Percentiles rank a stretch among this genome's conserved stretches.
These are phyloP conservation scores for Paraleonurus japonicus DNA, from an alignment of 257 asterid genomes.

Conservation along the genomic window DNA sequence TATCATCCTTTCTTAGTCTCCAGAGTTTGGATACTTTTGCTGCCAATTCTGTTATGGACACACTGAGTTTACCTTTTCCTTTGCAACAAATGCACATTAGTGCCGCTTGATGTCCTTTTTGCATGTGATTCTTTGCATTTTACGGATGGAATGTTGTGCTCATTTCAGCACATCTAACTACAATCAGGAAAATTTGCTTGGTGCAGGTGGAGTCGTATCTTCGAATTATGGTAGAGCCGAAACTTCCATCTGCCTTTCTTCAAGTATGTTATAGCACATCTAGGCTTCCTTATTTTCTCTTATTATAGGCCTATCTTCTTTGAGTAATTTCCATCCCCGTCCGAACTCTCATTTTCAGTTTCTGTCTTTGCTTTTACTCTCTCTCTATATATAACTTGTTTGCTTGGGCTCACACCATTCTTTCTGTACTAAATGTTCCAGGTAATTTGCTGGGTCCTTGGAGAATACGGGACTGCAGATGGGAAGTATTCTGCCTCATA, in stretches of 20 bases:
- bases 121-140: conserved; percentile 1
- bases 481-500: conserved; percentile 91
- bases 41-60: background rate
- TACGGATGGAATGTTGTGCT: conserved; percentile 14
- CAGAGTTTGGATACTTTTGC: conserved; percentile 5
- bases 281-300: conserved; percentile 16
- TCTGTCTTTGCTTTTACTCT: conserved; percentile 5
- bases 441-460: conserved; percentile 99
- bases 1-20: conserved; percentile 7
- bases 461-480: conserved; percentile 96
- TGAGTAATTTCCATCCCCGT: conserved; percentile 7
- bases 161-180: conserved; percentile 19
- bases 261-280: conserved; percentile 54
- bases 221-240: conserved; percentile 85
- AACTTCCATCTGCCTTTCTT: conserved; percentile 91
- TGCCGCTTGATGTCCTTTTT: background rate
- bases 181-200: conserved; percentile 27
- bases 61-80: conserved; percentile 4
- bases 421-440: conserved; percentile 29
- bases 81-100: conserved; percentile 3
- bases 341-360: background rate
- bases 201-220: conserved; percentile 95
- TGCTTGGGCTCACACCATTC: background rate
- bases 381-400: background rate
- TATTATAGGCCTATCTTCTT: conserved; percentile 15